Evolutionary conservation across 768 basidiomycete genomes (phyloP).

Genomic region (Collybiopsis confluens): DNA sequence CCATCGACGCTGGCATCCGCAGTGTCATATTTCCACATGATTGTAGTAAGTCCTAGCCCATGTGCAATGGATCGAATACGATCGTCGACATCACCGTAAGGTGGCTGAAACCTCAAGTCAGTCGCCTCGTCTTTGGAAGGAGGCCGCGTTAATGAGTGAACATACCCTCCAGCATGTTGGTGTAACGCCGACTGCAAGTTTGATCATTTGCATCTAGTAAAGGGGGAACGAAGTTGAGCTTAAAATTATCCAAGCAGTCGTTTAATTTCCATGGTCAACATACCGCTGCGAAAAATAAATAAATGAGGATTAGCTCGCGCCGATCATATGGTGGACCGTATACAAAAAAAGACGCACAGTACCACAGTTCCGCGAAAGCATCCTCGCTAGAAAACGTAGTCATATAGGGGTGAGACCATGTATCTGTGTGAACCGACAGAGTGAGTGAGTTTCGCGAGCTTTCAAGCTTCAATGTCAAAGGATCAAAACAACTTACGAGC

Average conservation of each 20-base stretch:
- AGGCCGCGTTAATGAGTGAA: background rate
- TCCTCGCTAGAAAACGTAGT: constrained; percentile 57
- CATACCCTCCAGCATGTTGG: constrained; percentile 57
- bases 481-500: constrained; percentile 40
- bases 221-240: too few relatives aligned
- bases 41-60: constrained; percentile 62
- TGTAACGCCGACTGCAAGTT: constrained; percentile 50
- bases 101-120: constrained; percentile 40
- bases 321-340: background rate
- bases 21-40: constrained; percentile 76
- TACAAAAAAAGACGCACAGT: constrained; percentile 44
- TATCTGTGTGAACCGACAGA: too few relatives aligned
- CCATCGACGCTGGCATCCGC: constrained; percentile 30
- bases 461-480: background rate
- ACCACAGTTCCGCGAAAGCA: constrained; percentile 77
- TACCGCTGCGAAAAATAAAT: background rate
- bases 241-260: background rate
- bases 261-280: background rate
- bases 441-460: too few relatives aligned
- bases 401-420: constrained; percentile 58
- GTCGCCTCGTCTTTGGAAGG: background rate
- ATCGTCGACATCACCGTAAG: constrained; percentile 68
- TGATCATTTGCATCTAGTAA: constrained; percentile 46
- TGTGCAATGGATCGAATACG: constrained; percentile 70
- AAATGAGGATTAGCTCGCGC: background rate